Percentiles rank a stretch among this genome's conserved stretches.
phyloP scores from a whole-genome alignment of 1,284 basidiomycete genomes.

The Apiotrichum porosum region DNA sequence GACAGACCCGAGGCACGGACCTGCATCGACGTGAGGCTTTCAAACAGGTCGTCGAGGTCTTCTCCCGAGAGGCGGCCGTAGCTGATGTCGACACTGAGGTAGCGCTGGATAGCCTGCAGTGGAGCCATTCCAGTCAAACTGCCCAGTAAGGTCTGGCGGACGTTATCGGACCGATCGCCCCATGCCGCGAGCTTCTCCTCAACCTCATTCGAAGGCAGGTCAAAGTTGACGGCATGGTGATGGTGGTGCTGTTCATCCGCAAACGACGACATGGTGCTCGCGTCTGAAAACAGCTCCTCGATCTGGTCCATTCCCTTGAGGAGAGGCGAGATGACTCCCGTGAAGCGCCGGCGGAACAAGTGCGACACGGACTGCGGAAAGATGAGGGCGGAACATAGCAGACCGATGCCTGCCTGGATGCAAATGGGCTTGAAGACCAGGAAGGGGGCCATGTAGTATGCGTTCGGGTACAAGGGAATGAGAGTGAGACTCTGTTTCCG shows the following conservation, averaged over 20 bases:
- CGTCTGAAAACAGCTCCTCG: conserved; percentile 29
- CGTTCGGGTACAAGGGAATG: conserved; percentile 29
- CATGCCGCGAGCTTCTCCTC: conserved; percentile 28
- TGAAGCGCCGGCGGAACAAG: conserved; percentile 39
- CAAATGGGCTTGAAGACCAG: conserved; percentile 45
- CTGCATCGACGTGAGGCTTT: conserved; percentile 35
- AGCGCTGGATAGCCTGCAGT: conserved; percentile 38
- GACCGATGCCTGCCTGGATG: conserved; percentile 38
- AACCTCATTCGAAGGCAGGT: neutral
- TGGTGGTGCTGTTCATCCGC: neutral
- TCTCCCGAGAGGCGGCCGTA: conserved; percentile 38
- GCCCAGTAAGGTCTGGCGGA: conserved; percentile 30
- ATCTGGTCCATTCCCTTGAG: conserved; percentile 25
- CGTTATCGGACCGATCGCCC: conserved; percentile 30
- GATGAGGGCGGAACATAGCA: conserved; percentile 33
- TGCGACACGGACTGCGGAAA: conserved; percentile 45
- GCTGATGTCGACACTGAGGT: conserved; percentile 42
- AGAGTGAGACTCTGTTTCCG: conserved; percentile 36
- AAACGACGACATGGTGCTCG: conserved; percentile 4
- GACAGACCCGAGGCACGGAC: conserved; percentile 42
- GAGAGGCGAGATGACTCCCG: conserved; percentile 35
- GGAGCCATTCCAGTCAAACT: conserved; percentile 38
- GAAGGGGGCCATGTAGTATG: conserved; percentile 33
- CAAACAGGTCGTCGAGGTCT: conserved; percentile 39
- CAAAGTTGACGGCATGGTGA: neutral